Evolutionary conservation across 495 filamentous ascomycete species (phyloP).

Genomic region (Podospora appendiculata): DNA sequence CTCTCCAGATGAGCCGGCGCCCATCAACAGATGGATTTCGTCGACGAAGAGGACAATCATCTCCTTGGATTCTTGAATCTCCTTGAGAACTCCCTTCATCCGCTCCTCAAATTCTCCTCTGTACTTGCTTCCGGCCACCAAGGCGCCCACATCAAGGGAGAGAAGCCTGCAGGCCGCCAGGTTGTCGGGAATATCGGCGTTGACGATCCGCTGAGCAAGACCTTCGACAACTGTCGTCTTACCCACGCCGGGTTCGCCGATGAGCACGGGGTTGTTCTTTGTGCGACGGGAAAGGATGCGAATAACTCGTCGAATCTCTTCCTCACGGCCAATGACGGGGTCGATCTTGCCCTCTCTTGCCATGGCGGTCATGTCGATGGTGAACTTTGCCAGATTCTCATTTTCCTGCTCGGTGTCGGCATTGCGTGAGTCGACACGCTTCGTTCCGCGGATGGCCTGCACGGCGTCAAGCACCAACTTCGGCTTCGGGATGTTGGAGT

Average conservation of each 20-base stretch:
- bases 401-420: slow-evolving; percentile 85
- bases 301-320: slow-evolving; percentile 91
- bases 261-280: slow-evolving; percentile 96
- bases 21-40: slow-evolving; percentile 98
- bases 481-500: slow-evolving; percentile 84
- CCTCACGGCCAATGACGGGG: slow-evolving; percentile 93
- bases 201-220: slow-evolving; percentile 90
- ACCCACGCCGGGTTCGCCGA: slow-evolving; percentile 93
- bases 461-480: slow-evolving; percentile 85
- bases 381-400: slow-evolving; percentile 94
- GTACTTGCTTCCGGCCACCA: slow-evolving; percentile 97
- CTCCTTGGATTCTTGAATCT: slow-evolving; percentile 92
- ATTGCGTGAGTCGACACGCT: slow-evolving; percentile 87
- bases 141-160: slow-evolving; percentile 86
- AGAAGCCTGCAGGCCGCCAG: slow-evolving; percentile 90
- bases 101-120: slow-evolving; percentile 7
- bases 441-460: slow-evolving; percentile 81
- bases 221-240: slow-evolving; percentile 98
- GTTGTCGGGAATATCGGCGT: slow-evolving; percentile 90
- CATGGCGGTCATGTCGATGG: slow-evolving; percentile 92
- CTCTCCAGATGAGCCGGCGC: slow-evolving; percentile 85
- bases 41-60: slow-evolving; percentile 97
- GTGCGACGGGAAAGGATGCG: slow-evolving; percentile 88
- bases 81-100: slow-evolving; percentile 66
- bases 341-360: slow-evolving; percentile 96